Evolutionary conservation across 2,329 filamentous ascomycete genomes (phyloP), one percentile per base, ranked within the genome.

Genomic region (Alternaria brassicae): DNA sequence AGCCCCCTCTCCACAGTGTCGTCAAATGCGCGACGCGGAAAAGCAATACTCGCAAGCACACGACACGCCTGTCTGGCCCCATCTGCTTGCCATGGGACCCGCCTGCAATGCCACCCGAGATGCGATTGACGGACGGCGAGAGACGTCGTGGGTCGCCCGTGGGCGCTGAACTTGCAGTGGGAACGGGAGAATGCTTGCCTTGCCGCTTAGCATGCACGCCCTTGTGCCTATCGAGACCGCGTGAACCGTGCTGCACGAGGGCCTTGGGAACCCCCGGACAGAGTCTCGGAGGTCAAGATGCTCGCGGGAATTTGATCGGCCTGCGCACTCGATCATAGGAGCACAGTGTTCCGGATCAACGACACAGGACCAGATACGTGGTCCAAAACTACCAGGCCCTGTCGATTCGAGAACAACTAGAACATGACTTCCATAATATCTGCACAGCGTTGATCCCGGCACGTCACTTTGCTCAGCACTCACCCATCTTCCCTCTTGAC

Each of bases 161-260:
- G n/a, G n/a, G n/a, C n/a, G n/a, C n/a, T n/a, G n/a, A n/a, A n/a
- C n/a, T n/a, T n/a, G n/a, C n/a, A n/a, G n/a, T n/a, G n/a, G n/a
- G n/a, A n/a, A 56, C 52, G 55, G 52, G 47, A 63, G 36, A 62
- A 62, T 57, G 65, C 61, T 59, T 53, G 64, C 58, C 59, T 53
- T 59, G 60, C 60, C 63, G 60, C 63, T 63, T 61, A 61, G 39
- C 55, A 60, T 61, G 65, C 65, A 66, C 36, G 50, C 63, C 56
- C 65, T 58, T 57, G 63, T 45, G 60, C 58, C 53, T 60, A 52
- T 56, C 30, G 47, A 62, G 50, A 64, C 61, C 64, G 62, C 61
- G 36, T 69, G 66, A 62, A 66, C 67, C 67, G 67, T 71, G 69
- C 69, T 56, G 60, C 60, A 44, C 39, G 48, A 32, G 17, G 17